Conservation (phyloP, 2,329 filamentous ascomycete species). For the Trichoderma sp. region DNA sequence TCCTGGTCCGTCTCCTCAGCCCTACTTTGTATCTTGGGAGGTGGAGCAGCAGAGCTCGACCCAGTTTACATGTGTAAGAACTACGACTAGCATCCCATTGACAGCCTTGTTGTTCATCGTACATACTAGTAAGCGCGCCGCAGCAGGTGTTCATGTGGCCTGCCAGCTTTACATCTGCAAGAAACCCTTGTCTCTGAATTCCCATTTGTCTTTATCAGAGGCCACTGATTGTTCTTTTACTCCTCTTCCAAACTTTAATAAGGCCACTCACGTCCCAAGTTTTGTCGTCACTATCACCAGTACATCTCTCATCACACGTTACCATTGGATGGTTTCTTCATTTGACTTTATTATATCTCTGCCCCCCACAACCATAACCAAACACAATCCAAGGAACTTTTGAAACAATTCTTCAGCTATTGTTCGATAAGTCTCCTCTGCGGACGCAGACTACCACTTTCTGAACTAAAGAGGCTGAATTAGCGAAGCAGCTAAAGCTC, state of each 20-base stretch:
- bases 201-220: constrained; percentile 16
- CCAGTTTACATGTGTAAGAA: constrained; percentile 1
- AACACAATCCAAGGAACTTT: not conserved
- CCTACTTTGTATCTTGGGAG: constrained; percentile 1
- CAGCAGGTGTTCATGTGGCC: constrained; percentile 15
- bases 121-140: constrained; percentile 12
- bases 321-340: not conserved
- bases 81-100: constrained; percentile 6
- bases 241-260: not conserved
- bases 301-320: not conserved
- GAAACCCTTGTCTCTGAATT: constrained; percentile 4
- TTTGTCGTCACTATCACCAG: not conserved
- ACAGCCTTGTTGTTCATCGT: not conserved
- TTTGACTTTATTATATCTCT: not conserved
- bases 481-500: not conserved
- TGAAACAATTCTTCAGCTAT: not conserved
- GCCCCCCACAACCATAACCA: not conserved
- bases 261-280: constrained; percentile 4
- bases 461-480: not conserved
- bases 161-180: not conserved
- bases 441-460: not conserved
- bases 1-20: not conserved
- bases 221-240: not conserved
- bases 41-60: not conserved
- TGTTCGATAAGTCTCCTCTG: not conserved